phyloP scores from a whole-genome alignment of 2,329 filamentous ascomycete species.

The Phaeosphaeria sp. region DNA sequence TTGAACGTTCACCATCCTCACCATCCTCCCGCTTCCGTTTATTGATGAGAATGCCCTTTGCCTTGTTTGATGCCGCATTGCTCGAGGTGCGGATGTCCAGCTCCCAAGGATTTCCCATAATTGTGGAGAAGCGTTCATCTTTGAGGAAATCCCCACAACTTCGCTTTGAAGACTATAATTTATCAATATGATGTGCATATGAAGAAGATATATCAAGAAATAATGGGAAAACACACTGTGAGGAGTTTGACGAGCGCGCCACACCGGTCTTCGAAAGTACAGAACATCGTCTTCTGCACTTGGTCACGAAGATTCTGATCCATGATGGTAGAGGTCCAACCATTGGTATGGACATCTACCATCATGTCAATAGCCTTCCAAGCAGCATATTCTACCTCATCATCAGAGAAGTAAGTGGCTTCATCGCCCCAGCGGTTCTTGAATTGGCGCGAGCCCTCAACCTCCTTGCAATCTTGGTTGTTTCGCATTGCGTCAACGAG shows the following conservation, averaged over 20 bases:
- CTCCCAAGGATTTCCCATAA: conserved; percentile 10
- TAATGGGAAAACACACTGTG: not conserved
- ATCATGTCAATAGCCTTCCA: conserved; percentile 5
- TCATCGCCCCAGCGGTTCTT: conserved; percentile 10
- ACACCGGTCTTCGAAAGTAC: conserved; percentile 17
- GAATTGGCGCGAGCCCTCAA: not conserved
- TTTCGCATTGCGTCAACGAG: conserved; percentile 10
- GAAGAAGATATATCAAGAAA: not conserved
- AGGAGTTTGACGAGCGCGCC: conserved; percentile 8
- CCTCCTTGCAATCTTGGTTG: conserved; percentile 8
- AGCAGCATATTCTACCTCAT: conserved; percentile 3
- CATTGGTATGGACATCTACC: conserved; percentile 10
- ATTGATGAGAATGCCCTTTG: not conserved
- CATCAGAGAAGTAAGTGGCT: conserved; percentile 4
- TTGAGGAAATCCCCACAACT: conserved; percentile 20
- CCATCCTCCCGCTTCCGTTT: not conserved
- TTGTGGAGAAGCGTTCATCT: conserved; percentile 4
- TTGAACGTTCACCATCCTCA: not conserved
- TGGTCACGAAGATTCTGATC: conserved; percentile 11
- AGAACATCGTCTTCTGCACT: conserved; percentile 10
- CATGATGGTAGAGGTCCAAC: conserved; percentile 12
- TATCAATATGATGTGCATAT: not conserved
- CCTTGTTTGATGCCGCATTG: conserved; percentile 26
- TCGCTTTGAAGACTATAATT: conserved; percentile 10
- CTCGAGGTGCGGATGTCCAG: conserved; percentile 9